phyloP scores from a whole-genome alignment of 2,329 filamentous ascomycete species.

The Thelonectria blattea region DNA sequence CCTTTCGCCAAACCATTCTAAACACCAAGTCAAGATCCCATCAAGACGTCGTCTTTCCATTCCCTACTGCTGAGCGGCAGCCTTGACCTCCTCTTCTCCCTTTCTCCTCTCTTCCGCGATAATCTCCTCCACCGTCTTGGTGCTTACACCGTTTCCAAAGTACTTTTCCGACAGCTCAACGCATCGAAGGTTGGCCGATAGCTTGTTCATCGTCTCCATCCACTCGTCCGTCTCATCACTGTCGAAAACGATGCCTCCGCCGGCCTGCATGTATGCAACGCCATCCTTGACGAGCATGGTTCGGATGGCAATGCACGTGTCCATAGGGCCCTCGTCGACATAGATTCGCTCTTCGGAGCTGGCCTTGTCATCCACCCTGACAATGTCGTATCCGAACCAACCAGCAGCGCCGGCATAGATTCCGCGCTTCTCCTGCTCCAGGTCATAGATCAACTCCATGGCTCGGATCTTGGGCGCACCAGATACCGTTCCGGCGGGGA shows the following conservation, averaged over 20 bases:
- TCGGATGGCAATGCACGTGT: constrained; percentile 79
- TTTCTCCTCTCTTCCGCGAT: constrained; percentile 37
- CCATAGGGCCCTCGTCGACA: constrained; percentile 81
- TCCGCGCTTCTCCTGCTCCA: constrained; percentile 92
- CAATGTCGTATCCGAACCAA: constrained; percentile 88
- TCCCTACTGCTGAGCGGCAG: constrained; percentile 15
- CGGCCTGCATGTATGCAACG: constrained; percentile 87
- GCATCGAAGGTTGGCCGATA: constrained; percentile 56
- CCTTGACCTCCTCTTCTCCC: constrained; percentile 36
- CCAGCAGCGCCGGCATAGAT: constrained; percentile 96
- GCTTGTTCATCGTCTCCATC: constrained; percentile 94
- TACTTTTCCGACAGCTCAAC: constrained; percentile 37
- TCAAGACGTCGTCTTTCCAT: not conserved
- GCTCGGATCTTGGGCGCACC: constrained; percentile 95
- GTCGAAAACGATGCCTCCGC: constrained; percentile 92
- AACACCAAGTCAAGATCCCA: not conserved
- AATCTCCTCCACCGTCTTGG: constrained; percentile 37
- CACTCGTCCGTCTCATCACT: constrained; percentile 92
- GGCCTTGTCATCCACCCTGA: constrained; percentile 64
- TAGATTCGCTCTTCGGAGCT: constrained; percentile 26
- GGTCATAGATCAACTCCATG: constrained; percentile 95
- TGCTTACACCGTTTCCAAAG: constrained; percentile 35
- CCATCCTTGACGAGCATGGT: constrained; percentile 96
- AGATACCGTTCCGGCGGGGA: constrained; percentile 94
- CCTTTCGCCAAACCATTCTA: not conserved